These are phyloP conservation scores for Sarcocystis neurona DNA, from an alignment of 169 alveolate genomes.

Conservation along the genomic window DNA sequence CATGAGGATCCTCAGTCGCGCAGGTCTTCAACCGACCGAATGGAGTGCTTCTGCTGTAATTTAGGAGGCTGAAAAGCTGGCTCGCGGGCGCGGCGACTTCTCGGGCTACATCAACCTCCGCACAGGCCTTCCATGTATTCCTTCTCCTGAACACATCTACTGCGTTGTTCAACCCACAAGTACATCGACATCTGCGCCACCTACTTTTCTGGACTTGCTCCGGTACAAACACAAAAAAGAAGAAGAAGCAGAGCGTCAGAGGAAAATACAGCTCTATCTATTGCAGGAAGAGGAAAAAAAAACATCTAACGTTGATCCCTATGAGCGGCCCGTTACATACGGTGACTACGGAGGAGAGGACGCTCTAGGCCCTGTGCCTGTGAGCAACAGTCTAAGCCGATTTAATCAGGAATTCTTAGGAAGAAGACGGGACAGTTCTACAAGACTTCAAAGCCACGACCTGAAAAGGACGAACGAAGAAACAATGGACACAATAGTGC, in stretches of 20 bases:
- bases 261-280: neutral
- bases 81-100: conserved; percentile 17
- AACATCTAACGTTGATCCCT: neutral
- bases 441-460: no score
- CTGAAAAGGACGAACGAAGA: no score
- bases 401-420: no score
- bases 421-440: no score
- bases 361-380: no score
- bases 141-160: conserved; percentile 14
- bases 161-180: conserved; percentile 15
- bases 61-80: no score
- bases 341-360: no score
- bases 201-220: neutral
- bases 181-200: conserved; percentile 11
- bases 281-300: neutral
- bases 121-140: conserved; percentile 24
- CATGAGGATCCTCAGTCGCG: no score
- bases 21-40: no score
- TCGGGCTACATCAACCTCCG: conserved; percentile 17
- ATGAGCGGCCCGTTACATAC: conserved; percentile 38
- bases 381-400: no score
- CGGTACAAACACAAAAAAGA: neutral
- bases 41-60: no score
- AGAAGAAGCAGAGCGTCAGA: neutral
- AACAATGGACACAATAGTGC: no score